Base-by-base conservation (phyloP, 139 green algal species). In the Chlamydomonas schloesseri region DNA sequence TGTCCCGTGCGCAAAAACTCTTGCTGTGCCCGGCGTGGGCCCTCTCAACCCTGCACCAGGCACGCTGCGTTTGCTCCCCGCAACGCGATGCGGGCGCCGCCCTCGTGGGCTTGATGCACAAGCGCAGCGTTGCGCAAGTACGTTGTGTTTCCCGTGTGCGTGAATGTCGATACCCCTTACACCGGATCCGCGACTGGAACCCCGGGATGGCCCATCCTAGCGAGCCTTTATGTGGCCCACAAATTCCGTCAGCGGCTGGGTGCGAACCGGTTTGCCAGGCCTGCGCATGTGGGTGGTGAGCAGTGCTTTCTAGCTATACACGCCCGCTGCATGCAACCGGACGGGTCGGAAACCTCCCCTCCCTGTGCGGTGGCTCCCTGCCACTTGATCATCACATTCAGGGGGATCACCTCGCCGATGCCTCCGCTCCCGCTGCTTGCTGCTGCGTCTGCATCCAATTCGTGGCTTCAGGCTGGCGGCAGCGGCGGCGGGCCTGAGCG, bases 21-120 rank as follows among this genome's bases (percentile, higher is more conserved):
- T 26, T 26, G 55, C 18, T 64, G 55, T 26, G 55, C 55, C 20
- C 53, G 53, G 73, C 73, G 69, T 81, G 73, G 53, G 31, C 55
- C 73, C 55, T 81, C 73, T 70, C 34, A 81, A 81, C 55, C 73
- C 73, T 70, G 55, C 73, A 50, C 73, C 75, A 82, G 58, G 75
- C 75, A 71, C 37, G 75, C 75, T 62, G 75, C 58, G 36, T 71
- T 82, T 50, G 42, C 42, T 50, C 42, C 5, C 42, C 75, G 75
- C 58, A 58, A 36, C 58, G 58, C 58, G 75, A 58, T 82, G 75
- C 75, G 75, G 36, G 58, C 36, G 36, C 75, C 75, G 17, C 71
- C 58, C 17, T 72, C 75, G 24, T 82, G 75, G 75, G 75, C 75
- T n/a, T 81, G 55, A 81, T 28, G 24, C 73, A 50, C 17, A 50